A percentile compares a stretch with the other conserved stretches of the same genome.
Evolutionary conservation across 2,329 filamentous ascomycete genomes (phyloP).

Genomic region (Remersonia thermophila): DNA sequence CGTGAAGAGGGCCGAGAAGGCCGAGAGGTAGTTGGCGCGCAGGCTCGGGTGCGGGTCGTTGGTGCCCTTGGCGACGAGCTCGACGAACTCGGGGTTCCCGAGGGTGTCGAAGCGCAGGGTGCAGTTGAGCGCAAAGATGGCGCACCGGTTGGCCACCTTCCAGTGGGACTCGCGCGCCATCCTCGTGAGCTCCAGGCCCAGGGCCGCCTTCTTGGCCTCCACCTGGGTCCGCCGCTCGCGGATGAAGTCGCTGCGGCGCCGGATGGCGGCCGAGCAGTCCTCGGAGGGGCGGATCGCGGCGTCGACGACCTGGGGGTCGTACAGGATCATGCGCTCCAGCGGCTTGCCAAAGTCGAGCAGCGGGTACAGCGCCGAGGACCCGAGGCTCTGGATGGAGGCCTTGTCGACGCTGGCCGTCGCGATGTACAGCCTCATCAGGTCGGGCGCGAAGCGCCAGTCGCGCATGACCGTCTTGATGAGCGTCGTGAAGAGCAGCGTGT

Average conservation of each 20-base stretch:
- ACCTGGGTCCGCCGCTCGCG: conserved; percentile 62
- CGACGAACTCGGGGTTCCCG: conserved; percentile 68
- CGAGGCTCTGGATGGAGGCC: conserved; percentile 83
- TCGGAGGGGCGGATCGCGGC: conserved; percentile 53
- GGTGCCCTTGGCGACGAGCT: conserved; percentile 68
- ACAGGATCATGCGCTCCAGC: conserved; percentile 72
- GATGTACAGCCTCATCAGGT: conserved; percentile 82
- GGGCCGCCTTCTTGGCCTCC: conserved; percentile 67
- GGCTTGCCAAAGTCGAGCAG: conserved; percentile 87
- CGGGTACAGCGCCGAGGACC: conserved; percentile 67
- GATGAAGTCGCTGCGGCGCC: conserved; percentile 60
- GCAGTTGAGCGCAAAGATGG: conserved; percentile 80
- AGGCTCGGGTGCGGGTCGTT: conserved; percentile 86
- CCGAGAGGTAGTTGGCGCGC: conserved; percentile 67
- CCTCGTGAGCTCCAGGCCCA: conserved; percentile 72
- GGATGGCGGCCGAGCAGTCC: conserved; percentile 49
- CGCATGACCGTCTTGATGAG: conserved; percentile 75
- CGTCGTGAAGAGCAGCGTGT: conserved; percentile 79
- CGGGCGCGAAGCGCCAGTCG: conserved; percentile 90
- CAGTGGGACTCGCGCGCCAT: conserved; percentile 74
- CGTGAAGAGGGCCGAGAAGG: conserved; percentile 66
- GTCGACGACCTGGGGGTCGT: conserved; percentile 59
- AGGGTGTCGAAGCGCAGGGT: conserved; percentile 86
- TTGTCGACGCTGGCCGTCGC: conserved; percentile 84
- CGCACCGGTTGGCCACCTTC: conserved; percentile 87